phyloP scores from a whole-genome alignment of 345 rosid genomes.

The Linum tenue region DNA sequence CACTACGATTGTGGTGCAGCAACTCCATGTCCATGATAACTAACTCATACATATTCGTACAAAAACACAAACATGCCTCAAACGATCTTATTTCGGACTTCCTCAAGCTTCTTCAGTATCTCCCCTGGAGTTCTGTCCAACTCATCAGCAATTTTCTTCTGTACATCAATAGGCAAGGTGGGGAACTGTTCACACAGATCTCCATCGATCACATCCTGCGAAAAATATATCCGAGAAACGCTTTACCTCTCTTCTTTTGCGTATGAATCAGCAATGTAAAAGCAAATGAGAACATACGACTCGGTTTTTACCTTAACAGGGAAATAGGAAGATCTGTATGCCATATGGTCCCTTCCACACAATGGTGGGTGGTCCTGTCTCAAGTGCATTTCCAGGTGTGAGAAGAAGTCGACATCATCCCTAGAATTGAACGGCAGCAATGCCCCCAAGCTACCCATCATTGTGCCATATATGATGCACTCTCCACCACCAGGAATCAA shows the following conservation, averaged over 20 bases:
- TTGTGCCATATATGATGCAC: conserved; percentile 79
- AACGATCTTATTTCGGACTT: conserved; percentile 71
- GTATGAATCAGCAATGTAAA: not conserved
- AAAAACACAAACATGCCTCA: conserved; percentile 15
- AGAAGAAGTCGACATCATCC: conserved; percentile 94
- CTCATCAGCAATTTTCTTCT: conserved; percentile 88
- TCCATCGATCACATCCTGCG: conserved; percentile 96
- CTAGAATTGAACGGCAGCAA: conserved; percentile 85
- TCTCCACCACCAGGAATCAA: conserved; percentile 93
- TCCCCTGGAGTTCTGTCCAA: conserved; percentile 93
- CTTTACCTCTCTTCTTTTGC: conserved; percentile 8
- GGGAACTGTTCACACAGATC: conserved; percentile 98
- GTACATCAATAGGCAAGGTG: conserved; percentile 70
- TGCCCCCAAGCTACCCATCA: conserved; percentile 92
- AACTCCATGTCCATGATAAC: not conserved
- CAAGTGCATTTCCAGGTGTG: conserved; percentile 96
- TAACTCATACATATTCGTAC: not conserved
- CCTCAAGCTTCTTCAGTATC: conserved; percentile 96
- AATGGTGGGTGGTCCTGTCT: conserved; percentile 97
- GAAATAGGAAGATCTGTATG: conserved; percentile 88
- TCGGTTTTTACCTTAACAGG: conserved; percentile 71
- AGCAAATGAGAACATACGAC: not conserved
- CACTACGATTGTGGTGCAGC: too few relatives aligned
- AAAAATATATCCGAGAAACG: not conserved
- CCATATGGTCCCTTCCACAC: conserved; percentile 84